These are phyloP conservation scores for Priceomyces castillae DNA, from an alignment of 805 yeast species.

Conservation along the genomic window DNA sequence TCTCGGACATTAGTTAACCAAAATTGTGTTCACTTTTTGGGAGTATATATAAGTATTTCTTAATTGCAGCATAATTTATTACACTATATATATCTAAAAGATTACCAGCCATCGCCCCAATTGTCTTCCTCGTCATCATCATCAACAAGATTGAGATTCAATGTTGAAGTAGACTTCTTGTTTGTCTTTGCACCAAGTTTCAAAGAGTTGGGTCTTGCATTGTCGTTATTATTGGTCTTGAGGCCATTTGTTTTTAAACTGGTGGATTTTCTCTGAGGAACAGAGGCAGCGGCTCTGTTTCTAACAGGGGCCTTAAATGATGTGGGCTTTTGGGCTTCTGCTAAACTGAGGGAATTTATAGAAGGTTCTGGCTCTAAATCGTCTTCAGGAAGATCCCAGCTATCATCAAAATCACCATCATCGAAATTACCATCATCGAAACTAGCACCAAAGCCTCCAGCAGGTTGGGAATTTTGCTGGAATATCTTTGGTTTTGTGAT, in stretches of 20 bases:
- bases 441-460: neutral
- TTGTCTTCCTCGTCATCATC: slow-evolving; percentile 36
- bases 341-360: neutral
- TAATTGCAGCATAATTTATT: neutral
- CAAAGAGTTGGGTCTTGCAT: slow-evolving; percentile 16
- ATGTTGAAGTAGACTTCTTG: slow-evolving; percentile 20
- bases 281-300: slow-evolving; percentile 1
- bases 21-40: neutral
- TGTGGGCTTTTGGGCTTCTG: slow-evolving; percentile 6
- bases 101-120: slow-evolving; percentile 23
- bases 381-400: slow-evolving; percentile 17
- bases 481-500: neutral
- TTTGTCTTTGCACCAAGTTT: slow-evolving; percentile 19
- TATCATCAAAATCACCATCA: slow-evolving; percentile 15
- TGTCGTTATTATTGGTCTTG: slow-evolving; percentile 1
- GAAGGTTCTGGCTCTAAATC: slow-evolving; percentile 3
- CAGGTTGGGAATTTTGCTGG: neutral
- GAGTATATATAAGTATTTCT: neutral
- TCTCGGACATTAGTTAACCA: neutral
- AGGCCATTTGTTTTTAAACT: neutral
- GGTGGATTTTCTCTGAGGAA: neutral
- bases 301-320: slow-evolving; percentile 4
- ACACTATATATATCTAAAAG: neutral
- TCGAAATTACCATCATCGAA: slow-evolving; percentile 10
- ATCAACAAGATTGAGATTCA: slow-evolving; percentile 23